Base-by-base conservation (phyloP, 1,284 basidiomycete genomes). In the Anthracocystis setariae region DNA sequence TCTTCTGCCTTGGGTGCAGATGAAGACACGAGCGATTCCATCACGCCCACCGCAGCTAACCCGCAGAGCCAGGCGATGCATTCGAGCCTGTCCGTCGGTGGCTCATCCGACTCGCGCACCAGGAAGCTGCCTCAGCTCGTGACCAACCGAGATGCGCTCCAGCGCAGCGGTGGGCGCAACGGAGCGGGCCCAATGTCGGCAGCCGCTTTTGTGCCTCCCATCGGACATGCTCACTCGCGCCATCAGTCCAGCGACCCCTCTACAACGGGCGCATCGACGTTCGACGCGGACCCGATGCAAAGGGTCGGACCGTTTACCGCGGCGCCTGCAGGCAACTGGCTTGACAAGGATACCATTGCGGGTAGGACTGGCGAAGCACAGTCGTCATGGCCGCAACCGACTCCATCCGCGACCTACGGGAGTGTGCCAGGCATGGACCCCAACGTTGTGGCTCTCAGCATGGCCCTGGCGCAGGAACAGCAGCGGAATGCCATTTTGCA, bases 401-500 rank as follows among this genome's bases (percentile, higher is more conserved):
- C 37, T 12, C 27, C 38, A 21, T 25, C 48, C 15, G 47, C 50
- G 8, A 21, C 63, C 1, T 61, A 56, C 24, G 24, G 35, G 8
- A 33, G 37, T 1, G 20, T 44, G n/a, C 29, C 40, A 24, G 43
- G 44, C n/a, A 48, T 62, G 37, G 64, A 76, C 27, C 59, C 65
- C 0, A 67, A 70, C 46, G 62, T 73, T 23, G 44, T 73, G 44
- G 71, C 67, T 3, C 71, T 76, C 54, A 73, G 71, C 58, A 53
- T 70, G 61, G 70, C 74, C n/a, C 50, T 76, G 15, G 74, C 67
- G 17, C 71, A 76, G 49, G 73, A 77, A 39, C 72, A 72, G 50
- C 69, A 77, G 52, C 67, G 56, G 44, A 75, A 72, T n/a, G 69
- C 73, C 3, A 45, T 71, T 35, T 43, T 77, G 0, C 73, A 72